These are phyloP conservation scores for Pascua guehoae DNA, from an alignment of 1,284 basidiomycete species.

Conservation along the genomic window DNA sequence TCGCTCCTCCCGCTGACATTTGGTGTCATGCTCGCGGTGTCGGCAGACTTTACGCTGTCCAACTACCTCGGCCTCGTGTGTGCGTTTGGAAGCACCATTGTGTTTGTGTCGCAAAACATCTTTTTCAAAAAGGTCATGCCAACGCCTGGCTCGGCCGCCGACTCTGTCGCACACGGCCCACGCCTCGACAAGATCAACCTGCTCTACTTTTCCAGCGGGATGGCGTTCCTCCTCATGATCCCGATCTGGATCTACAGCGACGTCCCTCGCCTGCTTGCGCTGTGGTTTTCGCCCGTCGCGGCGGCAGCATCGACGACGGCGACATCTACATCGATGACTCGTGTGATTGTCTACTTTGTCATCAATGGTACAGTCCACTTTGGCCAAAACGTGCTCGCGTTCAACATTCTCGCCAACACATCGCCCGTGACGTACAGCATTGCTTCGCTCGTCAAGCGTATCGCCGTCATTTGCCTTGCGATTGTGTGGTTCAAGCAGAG, in stretches of 20 bases:
- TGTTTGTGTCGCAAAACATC: conserved; percentile 98
- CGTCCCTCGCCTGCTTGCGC: conserved; percentile 61
- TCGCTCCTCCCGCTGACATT: conserved; percentile 91
- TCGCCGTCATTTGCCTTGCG: conserved; percentile 95
- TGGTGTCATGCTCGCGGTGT: conserved; percentile 96
- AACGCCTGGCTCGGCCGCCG: conserved; percentile 48
- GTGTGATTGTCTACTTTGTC: conserved; percentile 65
- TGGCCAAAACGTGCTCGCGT: conserved; percentile 94
- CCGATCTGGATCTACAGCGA: conserved; percentile 89
- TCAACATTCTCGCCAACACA: conserved; percentile 89
- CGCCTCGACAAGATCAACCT: conserved; percentile 97
- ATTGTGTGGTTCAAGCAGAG: conserved; percentile 94
- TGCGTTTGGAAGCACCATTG: conserved; percentile 87
- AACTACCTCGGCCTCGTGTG: conserved; percentile 79
- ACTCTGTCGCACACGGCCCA: conserved; percentile 19
- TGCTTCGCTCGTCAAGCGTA: conserved; percentile 94
- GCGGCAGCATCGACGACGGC: not conserved
- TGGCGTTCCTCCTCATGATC: conserved; percentile 91
- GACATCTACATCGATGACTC: conserved; percentile 14
- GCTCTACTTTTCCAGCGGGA: conserved; percentile 88
- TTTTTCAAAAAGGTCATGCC: conserved; percentile 99
- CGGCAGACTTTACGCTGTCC: conserved; percentile 81
- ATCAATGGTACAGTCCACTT: conserved; percentile 96
- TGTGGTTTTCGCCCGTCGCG: conserved; percentile 21
- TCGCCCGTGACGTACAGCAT: conserved; percentile 99